A percentile compares a stretch with the other conserved stretches of the same genome.
These are phyloP conservation scores for Mrakiaceae sp. DNA, from an alignment of 1,284 basidiomycete species.

Conservation along the genomic window DNA sequence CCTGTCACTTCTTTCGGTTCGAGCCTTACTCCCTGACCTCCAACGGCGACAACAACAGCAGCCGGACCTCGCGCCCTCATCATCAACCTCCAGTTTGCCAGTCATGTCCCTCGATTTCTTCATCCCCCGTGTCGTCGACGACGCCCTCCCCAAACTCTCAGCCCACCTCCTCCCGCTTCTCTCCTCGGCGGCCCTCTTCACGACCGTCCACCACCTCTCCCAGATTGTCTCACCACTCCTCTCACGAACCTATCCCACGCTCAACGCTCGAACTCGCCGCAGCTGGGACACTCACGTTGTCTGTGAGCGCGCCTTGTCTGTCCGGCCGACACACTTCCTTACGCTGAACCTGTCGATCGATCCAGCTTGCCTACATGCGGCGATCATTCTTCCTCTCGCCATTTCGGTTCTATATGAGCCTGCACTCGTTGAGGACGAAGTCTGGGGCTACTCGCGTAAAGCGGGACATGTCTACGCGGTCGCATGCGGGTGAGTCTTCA, in stretches of 20 bases:
- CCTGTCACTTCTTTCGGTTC: too few species aligned
- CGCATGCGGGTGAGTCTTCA: slow-evolving; percentile 42
- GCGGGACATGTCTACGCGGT: slow-evolving; percentile 44
- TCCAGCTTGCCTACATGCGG: neutral
- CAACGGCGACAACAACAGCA: too few species aligned
- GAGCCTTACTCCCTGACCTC: too few species aligned
- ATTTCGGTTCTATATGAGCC: slow-evolving; percentile 32
- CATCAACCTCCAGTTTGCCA: too few species aligned
- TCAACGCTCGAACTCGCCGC: slow-evolving; percentile 4
- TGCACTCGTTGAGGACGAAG: slow-evolving; percentile 40
- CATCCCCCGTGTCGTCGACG: neutral
- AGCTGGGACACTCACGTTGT: slow-evolving; percentile 15
- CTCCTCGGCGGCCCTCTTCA: slow-evolving; percentile 18
- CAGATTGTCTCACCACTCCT: slow-evolving; percentile 18
- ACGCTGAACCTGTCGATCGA: neutral
- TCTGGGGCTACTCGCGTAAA: slow-evolving; percentile 47
- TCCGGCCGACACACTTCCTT: neutral
- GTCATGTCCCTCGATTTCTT: neutral
- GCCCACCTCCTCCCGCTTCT: slow-evolving; percentile 17
- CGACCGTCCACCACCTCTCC: slow-evolving; percentile 15
- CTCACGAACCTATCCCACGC: slow-evolving; percentile 12
- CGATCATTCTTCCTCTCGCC: slow-evolving; percentile 18
- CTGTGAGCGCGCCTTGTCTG: neutral
- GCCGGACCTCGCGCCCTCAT: too few species aligned
- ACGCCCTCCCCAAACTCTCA: slow-evolving; percentile 18